These are phyloP conservation scores for Tulasnella sp. DNA, from an alignment of 768 basidiomycete genomes.

Conservation along the genomic window DNA sequence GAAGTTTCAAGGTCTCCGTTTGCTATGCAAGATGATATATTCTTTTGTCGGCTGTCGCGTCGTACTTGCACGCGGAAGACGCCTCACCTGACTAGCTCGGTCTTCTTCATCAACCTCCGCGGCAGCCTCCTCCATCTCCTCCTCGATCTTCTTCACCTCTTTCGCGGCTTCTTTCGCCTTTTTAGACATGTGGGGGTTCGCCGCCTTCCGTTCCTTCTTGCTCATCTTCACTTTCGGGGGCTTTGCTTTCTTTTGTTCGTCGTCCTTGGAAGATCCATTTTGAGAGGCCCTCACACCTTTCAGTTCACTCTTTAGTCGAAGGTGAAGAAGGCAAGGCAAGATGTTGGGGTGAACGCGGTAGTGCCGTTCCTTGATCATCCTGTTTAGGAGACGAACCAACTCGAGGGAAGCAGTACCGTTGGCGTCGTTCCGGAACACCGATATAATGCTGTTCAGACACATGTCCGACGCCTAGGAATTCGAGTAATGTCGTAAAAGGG, in stretches of 20 bases:
- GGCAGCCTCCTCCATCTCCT: conserved; percentile 89
- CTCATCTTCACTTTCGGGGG: conserved; percentile 33
- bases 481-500: conserved; percentile 16
- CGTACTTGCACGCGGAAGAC: neutral
- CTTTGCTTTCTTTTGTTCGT: conserved; percentile 27
- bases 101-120: conserved; percentile 92
- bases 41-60: neutral
- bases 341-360: conserved; percentile 88
- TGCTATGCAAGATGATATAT: conserved; percentile 45
- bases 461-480: conserved; percentile 64
- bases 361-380: conserved; percentile 90
- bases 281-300: conserved; percentile 64
- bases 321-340: conserved; percentile 70
- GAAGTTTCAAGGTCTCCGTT: conserved; percentile 94
- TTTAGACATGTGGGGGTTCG: conserved; percentile 75
- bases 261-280: conserved; percentile 43
- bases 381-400: conserved; percentile 79
- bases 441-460: conserved; percentile 72
- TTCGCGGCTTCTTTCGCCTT: conserved; percentile 78
- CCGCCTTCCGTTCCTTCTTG: conserved; percentile 50
- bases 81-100: conserved; percentile 65
- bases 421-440: conserved; percentile 73
- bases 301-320: conserved; percentile 83
- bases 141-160: conserved; percentile 83
- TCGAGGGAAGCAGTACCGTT: conserved; percentile 80